Evolutionary conservation across 305 asterid species (phyloP).

Genomic region (Stenogyne calaminthoides): DNA sequence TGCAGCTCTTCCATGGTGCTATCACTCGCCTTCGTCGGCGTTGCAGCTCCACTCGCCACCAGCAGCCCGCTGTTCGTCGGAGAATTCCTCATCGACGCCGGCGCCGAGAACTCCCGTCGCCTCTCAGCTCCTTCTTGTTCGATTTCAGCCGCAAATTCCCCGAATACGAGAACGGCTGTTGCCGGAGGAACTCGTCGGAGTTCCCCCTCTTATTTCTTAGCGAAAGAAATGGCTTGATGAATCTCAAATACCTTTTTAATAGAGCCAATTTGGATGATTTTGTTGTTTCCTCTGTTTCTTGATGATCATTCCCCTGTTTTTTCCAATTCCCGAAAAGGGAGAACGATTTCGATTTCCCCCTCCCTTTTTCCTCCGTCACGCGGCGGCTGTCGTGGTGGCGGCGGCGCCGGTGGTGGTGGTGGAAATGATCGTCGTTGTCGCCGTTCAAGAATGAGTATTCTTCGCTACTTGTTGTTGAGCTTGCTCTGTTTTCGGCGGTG

Average conservation of each 20-base stretch:
- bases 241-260: constrained; percentile 59
- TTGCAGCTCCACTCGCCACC: constrained; percentile 40
- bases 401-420: neutral
- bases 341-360: constrained; percentile 60
- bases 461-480: neutral
- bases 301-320: neutral
- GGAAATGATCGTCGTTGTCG: neutral
- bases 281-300: constrained; percentile 25
- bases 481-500: constrained; percentile 6
- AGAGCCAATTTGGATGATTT: constrained; percentile 48
- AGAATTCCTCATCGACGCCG: constrained; percentile 75
- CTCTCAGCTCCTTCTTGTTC: constrained; percentile 38
- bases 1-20: constrained; percentile 77
- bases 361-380: constrained; percentile 30
- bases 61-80: constrained; percentile 81
- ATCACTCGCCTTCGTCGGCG: constrained; percentile 36
- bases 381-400: neutral
- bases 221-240: constrained; percentile 61
- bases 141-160: constrained; percentile 61
- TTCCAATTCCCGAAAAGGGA: constrained; percentile 55
- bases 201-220: constrained; percentile 41
- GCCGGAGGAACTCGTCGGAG: constrained; percentile 34
- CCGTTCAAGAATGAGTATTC: neutral
- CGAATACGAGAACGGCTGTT: constrained; percentile 52
- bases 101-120: constrained; percentile 65